phyloP scores from a whole-genome alignment of 2,329 filamentous ascomycete genomes.

The Fusarium continuum region DNA sequence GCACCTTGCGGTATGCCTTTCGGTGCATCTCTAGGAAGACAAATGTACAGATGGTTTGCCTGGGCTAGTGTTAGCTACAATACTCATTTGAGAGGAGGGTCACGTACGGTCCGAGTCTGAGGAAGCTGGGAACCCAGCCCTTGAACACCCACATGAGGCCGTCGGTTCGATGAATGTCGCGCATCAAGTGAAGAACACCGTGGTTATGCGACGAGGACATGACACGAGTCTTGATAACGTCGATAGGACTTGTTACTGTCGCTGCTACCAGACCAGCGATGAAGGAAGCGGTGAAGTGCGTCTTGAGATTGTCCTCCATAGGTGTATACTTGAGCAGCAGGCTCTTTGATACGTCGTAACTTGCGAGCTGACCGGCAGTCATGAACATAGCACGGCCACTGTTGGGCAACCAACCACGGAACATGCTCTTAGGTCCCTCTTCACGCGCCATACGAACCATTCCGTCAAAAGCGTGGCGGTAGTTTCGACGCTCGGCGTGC shows the following conservation, averaged over 20 bases:
- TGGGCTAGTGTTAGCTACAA: conserved; percentile 44
- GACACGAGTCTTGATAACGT: conserved; percentile 88
- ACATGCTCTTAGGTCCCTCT: conserved; percentile 80
- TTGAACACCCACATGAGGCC: conserved; percentile 87
- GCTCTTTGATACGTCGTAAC: conserved; percentile 84
- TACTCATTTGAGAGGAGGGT: not conserved
- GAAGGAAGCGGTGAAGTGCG: conserved; percentile 81
- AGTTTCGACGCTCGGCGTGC: conserved; percentile 78
- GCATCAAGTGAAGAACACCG: conserved; percentile 67
- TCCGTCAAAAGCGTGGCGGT: conserved; percentile 88
- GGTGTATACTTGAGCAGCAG: conserved; percentile 72
- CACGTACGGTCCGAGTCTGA: conserved; percentile 70
- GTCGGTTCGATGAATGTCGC: conserved; percentile 74
- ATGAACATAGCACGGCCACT: conserved; percentile 83
- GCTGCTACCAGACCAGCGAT: conserved; percentile 85
- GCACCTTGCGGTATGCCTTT: conserved; percentile 72
- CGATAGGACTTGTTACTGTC: conserved; percentile 84
- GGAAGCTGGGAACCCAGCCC: conserved; percentile 84
- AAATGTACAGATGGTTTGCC: conserved; percentile 87
- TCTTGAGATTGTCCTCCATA: conserved; percentile 74
- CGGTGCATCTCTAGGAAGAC: conserved; percentile 89
- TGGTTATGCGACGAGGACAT: conserved; percentile 72
- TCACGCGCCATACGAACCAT: conserved; percentile 85
- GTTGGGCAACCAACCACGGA: conserved; percentile 88
- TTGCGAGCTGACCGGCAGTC: conserved; percentile 85